Conservation (phyloP, 139 green algal genomes). For the Auxenochlorella pyrenoidosa region DNA sequence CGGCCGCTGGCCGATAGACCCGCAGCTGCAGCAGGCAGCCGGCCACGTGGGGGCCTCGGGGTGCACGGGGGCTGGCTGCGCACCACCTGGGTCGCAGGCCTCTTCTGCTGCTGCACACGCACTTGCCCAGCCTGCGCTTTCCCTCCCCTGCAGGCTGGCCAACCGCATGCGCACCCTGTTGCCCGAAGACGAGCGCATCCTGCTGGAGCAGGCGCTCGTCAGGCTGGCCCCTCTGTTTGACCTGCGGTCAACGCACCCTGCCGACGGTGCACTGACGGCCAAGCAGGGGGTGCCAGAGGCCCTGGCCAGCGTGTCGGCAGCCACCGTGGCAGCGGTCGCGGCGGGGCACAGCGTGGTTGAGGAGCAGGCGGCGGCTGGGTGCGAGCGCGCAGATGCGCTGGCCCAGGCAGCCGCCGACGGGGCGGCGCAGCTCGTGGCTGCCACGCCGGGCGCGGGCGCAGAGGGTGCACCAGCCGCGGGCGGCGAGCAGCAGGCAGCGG, state of each 20-base stretch:
- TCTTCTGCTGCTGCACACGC: too few species aligned
- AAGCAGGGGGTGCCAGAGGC: not conserved
- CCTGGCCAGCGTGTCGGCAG: not conserved
- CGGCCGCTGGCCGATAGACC: too few species aligned
- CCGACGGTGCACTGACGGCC: not conserved
- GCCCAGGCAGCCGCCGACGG: not conserved
- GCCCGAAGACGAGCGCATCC: slow-evolving; percentile 1
- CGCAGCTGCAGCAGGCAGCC: too few species aligned
- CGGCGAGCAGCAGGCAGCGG: not conserved
- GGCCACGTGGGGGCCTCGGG: too few species aligned
- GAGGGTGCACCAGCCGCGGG: not conserved
- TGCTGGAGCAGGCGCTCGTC: slow-evolving; percentile 11
- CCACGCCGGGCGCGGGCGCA: not conserved
- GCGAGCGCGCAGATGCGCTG: slow-evolving; percentile 25
- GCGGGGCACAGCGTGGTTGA: slow-evolving; percentile 22
- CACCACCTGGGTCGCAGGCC: too few species aligned
- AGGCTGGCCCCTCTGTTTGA: slow-evolving; percentile 24
- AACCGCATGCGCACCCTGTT: slow-evolving; percentile 30
- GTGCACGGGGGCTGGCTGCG: too few species aligned
- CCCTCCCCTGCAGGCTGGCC: slow-evolving; percentile 2
- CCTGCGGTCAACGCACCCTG: not conserved
- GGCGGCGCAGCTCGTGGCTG: slow-evolving; percentile 7
- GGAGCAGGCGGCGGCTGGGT: slow-evolving; percentile 25
- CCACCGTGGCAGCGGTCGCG: not conserved
- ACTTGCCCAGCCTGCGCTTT: too few species aligned